Conservation (phyloP, 768 basidiomycete species). For the Hygrophorus pudorinus region DNA sequence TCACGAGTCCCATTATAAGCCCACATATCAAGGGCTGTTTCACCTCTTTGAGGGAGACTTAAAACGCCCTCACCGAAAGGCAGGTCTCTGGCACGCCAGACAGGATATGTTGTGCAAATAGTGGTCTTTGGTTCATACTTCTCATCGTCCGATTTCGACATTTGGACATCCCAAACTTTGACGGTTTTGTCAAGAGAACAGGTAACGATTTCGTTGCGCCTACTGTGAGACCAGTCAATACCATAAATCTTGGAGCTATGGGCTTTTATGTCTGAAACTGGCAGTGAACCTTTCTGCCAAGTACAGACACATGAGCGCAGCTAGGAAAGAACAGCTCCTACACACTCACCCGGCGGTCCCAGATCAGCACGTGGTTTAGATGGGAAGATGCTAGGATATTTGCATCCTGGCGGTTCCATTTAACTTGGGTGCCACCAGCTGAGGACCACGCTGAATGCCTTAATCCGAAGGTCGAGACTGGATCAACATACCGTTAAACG, state of each 20-base stretch:
- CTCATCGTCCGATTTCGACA: constrained; percentile 5
- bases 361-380: constrained; percentile 76
- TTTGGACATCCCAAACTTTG: constrained; percentile 70
- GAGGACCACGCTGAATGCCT: constrained; percentile 3
- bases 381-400: constrained; percentile 89
- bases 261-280: constrained; percentile 62
- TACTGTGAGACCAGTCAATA: constrained; percentile 86
- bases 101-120: constrained; percentile 76
- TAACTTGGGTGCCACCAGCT: constrained; percentile 92
- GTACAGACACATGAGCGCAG: background rate
- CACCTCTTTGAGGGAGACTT: constrained; percentile 81
- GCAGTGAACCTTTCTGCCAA: constrained; percentile 77
- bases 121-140: constrained; percentile 30
- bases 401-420: constrained; percentile 87
- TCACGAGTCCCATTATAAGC: constrained; percentile 25
- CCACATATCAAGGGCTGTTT: constrained; percentile 81
- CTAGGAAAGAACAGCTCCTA: background rate
- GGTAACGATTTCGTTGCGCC: constrained; percentile 75
- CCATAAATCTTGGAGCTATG: constrained; percentile 94
- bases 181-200: constrained; percentile 93
- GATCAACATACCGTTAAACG: constrained; percentile 29
- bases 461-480: background rate
- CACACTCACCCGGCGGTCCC: constrained; percentile 79
- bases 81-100: constrained; percentile 88
- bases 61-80: constrained; percentile 89